Evolutionary conservation across 495 filamentous ascomycete genomes (phyloP), one percentile per base, ranked within the genome.

Genomic region (Xylaria venustula): DNA sequence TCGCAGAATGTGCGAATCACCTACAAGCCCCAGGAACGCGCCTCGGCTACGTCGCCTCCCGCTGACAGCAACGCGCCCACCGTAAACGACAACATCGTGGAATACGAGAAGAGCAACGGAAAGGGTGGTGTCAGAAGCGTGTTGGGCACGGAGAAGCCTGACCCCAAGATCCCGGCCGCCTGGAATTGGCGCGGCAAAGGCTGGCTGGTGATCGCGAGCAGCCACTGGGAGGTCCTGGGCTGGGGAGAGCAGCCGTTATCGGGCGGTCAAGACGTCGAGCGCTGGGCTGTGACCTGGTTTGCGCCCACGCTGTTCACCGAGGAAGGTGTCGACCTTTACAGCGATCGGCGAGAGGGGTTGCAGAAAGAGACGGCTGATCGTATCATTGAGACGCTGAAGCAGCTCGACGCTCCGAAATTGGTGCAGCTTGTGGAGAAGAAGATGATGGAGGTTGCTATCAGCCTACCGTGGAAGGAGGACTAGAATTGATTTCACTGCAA

Each of bases 101-200:
- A 77, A 30, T 90, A 90, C 63, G 87, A 89, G 66, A 71, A 70
- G 34, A 72, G 70, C n/a, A 60, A 55, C 28, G 72, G 79, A 25
- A 82, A 81, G 22, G 73, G 68, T 4, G 49, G 61, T 46, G 64
- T 85, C 45, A 87, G 86, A 66, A 79, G 72, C 14, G 78, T 93
- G 1, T 70, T 78, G 22, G 90, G 90, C 17, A 67, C 88, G 14
- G 87, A 92, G 68, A 88, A 83, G 25, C 77, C 81, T 22, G 66
- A 70, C 12, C 46, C 70, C 3, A 64, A 47, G 3, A 70, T 70
- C 44, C 78, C 74, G 17, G 76, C 76, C 6, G 75, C 72, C 9
- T 92, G 86, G 84, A 79, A 85, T 55, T 92, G 89, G 90, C 79
- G 87, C 25, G 90, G 90, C 4, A 88, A 83, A 62, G 87, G 88